Evolutionary conservation across 768 basidiomycete genomes (phyloP).

Genomic region (Xerocomellus intermedius): DNA sequence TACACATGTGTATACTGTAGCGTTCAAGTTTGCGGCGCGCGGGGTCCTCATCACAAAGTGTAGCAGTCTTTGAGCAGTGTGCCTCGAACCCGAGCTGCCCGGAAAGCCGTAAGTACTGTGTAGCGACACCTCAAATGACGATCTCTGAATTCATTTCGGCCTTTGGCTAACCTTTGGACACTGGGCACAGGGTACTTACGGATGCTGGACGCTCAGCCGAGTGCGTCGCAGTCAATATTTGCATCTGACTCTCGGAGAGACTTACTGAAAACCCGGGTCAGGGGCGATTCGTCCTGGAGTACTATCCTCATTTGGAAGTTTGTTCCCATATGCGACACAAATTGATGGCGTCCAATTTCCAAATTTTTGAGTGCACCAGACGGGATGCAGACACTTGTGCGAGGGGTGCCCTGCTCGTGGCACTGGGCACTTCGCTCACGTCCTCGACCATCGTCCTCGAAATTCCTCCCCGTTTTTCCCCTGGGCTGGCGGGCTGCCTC

Average conservation of each 20-base stretch:
- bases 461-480: not conserved
- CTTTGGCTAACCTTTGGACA: not conserved
- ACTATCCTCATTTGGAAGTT: not conserved
- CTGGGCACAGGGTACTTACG: not conserved
- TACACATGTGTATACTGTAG: too few species aligned
- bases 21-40: not conserved
- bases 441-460: conserved; percentile 8
- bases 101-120: too few species aligned
- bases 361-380: conserved; percentile 1
- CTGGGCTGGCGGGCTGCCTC: conserved; percentile 41
- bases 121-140: not conserved
- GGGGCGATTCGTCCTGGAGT: too few species aligned
- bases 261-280: too few species aligned
- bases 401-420: conserved; percentile 28
- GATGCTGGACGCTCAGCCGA: not conserved
- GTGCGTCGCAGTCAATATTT: too few species aligned
- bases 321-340: not conserved
- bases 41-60: not conserved
- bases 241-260: not conserved
- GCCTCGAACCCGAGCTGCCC: not conserved
- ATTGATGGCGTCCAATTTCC: not conserved
- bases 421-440: conserved; percentile 20
- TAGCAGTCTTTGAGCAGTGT: too few species aligned
- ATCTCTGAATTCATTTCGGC: not conserved
- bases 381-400: conserved; percentile 29